phyloP scores from a whole-genome alignment of 441 rosid genomes.

The Metrosideros polymorpha region DNA sequence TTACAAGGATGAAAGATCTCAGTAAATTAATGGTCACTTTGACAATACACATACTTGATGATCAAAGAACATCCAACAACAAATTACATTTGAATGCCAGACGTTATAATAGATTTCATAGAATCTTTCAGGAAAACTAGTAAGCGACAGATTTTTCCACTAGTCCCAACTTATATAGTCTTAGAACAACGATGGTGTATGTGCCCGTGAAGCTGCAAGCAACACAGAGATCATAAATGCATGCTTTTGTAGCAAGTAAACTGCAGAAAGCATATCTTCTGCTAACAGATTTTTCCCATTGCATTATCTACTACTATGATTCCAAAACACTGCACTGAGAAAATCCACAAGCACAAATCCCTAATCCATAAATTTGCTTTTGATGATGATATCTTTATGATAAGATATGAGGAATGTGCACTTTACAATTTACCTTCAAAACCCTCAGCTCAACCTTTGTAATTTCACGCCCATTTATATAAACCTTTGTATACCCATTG shows the following conservation, averaged over 20 bases:
- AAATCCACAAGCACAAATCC: background rate
- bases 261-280: background rate
- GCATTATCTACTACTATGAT: background rate
- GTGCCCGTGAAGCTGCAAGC: background rate
- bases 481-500: slow-evolving; percentile 43
- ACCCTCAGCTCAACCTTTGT: slow-evolving; percentile 33
- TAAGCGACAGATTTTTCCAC: background rate
- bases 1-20: background rate
- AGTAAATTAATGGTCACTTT: background rate
- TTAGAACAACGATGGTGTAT: background rate
- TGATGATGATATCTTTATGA: background rate
- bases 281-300: background rate
- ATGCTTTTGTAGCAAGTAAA: background rate
- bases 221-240: background rate
- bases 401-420: background rate
- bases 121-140: background rate
- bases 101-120: background rate
- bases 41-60: background rate
- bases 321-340: background rate
- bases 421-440: slow-evolving; percentile 20
- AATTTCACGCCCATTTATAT: slow-evolving; percentile 55
- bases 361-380: background rate
- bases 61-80: background rate
- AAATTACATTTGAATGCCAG: background rate
- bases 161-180: background rate